phyloP scores from a whole-genome alignment of 2,329 filamentous ascomycete species.

The Cordyceps militaris region DNA sequence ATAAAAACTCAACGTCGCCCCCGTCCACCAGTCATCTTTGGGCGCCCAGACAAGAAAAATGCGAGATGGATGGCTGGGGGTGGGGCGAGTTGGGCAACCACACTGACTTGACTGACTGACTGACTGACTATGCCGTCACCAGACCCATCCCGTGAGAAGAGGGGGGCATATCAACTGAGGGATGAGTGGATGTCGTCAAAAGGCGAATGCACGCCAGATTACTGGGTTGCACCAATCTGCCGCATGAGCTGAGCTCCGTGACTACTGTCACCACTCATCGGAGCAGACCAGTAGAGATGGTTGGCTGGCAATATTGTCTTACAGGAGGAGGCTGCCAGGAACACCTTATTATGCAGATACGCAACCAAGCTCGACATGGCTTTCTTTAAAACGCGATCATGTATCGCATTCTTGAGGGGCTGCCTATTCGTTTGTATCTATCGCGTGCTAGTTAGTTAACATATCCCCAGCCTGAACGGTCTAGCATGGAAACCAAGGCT shows the following conservation, averaged over 20 bases:
- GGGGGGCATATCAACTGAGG: not conserved
- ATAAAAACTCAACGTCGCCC: not conserved
- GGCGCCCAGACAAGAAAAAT: not conserved
- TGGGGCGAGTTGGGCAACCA: constrained; percentile 13
- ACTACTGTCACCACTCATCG: not conserved
- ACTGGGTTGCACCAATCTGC: not conserved
- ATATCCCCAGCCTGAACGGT: not conserved
- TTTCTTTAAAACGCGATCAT: constrained; percentile 1
- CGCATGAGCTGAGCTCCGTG: not conserved
- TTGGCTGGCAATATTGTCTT: not conserved
- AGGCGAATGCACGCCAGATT: not conserved
- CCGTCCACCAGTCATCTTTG: constrained; percentile 2
- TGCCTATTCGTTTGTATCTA: not conserved
- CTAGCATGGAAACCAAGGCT: too few relatives aligned
- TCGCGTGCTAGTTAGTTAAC: too few relatives aligned
- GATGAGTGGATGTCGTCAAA: constrained; percentile 4
- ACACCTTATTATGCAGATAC: not conserved
- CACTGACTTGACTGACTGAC: not conserved
- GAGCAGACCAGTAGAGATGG: not conserved
- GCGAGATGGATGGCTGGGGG: constrained; percentile 13
- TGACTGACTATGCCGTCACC: constrained; percentile 12
- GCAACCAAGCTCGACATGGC: not conserved
- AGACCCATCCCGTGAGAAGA: constrained; percentile 5
- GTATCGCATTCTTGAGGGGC: not conserved
- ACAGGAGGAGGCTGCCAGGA: not conserved